These are phyloP conservation scores for Nectriaceae sp. DNA, from an alignment of 2,329 filamentous ascomycete genomes.

Conservation along the genomic window DNA sequence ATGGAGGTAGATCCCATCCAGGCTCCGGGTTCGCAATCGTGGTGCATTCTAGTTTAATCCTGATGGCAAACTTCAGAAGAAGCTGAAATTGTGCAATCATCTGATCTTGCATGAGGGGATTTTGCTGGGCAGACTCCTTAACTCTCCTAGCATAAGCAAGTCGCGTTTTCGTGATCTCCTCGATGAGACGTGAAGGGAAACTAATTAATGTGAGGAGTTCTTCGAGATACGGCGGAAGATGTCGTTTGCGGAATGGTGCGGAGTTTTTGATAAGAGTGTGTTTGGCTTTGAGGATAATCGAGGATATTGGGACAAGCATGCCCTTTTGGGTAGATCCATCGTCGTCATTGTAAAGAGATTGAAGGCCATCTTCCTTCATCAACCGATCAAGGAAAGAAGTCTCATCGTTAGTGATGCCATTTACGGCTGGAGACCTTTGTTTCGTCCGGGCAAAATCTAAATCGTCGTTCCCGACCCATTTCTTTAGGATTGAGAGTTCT, in stretches of 20 bases:
- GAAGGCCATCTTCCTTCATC: slow-evolving; percentile 92
- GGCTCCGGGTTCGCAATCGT: slow-evolving; percentile 82
- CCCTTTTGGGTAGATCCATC: slow-evolving; percentile 57
- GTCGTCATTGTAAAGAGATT: slow-evolving; percentile 80
- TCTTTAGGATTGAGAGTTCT: slow-evolving; percentile 85
- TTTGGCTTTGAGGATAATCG: slow-evolving; percentile 92
- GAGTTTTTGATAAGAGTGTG: slow-evolving; percentile 86
- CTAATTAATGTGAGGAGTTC: slow-evolving; percentile 95
- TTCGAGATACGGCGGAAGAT: slow-evolving; percentile 94
- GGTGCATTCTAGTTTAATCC: slow-evolving; percentile 88
- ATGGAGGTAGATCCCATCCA: slow-evolving; percentile 93
- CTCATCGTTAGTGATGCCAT: slow-evolving; percentile 79
- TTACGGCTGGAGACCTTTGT: slow-evolving; percentile 61
- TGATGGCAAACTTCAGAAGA: slow-evolving; percentile 84
- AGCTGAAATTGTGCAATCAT: slow-evolving; percentile 98
- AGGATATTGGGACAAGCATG: slow-evolving; percentile 81
- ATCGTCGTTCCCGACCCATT: slow-evolving; percentile 96
- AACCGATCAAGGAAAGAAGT: slow-evolving; percentile 92
- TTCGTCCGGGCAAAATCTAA: slow-evolving; percentile 84
- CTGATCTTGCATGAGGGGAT: slow-evolving; percentile 91
- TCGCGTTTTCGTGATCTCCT: slow-evolving; percentile 93
- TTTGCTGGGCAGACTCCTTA: slow-evolving; percentile 91
- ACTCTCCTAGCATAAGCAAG: slow-evolving; percentile 91
- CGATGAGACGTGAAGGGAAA: slow-evolving; percentile 92
- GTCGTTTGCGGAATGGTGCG: slow-evolving; percentile 79